Percentiles rank a stretch among this genome's conserved stretches.
phyloP scores from a whole-genome alignment of 495 filamentous ascomycete species.

The Astrothelium subdiscretum region DNA sequence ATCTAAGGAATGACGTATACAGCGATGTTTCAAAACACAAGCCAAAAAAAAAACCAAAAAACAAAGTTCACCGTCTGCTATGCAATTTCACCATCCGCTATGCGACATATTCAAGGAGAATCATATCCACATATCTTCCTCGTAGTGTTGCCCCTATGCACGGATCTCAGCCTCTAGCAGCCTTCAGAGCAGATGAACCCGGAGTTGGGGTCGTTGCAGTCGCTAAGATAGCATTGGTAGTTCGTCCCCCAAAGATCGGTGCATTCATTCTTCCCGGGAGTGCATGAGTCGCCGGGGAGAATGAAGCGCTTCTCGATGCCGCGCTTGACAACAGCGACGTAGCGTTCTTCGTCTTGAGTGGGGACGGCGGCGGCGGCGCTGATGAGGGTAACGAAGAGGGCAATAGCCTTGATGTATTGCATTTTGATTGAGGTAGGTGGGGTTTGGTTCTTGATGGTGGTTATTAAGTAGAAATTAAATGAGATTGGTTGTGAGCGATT shows the following conservation, averaged over 20 bases:
- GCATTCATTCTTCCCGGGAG: not conserved
- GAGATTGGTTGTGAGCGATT: not conserved
- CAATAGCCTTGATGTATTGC: not conserved
- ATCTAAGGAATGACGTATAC: too few relatives aligned
- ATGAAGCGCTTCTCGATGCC: not conserved
- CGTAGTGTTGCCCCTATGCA: too few relatives aligned
- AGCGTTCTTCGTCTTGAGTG: not conserved
- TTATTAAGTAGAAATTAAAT: not conserved
- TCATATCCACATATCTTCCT: too few relatives aligned
- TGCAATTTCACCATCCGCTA: too few relatives aligned
- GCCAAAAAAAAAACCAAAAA: too few relatives aligned
- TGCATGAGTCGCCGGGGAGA: not conserved
- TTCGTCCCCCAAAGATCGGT: too few relatives aligned
- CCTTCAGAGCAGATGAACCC: not conserved
- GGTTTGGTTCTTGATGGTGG: not conserved
- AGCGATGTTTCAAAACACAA: too few relatives aligned
- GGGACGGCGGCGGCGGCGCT: not conserved
- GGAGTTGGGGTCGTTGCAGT: not conserved
- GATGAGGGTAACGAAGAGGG: not conserved
- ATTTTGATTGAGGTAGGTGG: too few relatives aligned
- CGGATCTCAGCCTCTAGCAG: not conserved
- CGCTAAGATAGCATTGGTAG: not conserved
- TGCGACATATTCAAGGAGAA: too few relatives aligned
- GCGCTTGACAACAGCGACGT: not conserved
- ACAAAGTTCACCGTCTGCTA: too few relatives aligned